Base-by-base conservation (phyloP, 805 yeast species). In the Wickerhamiella sorbophila region DNA sequence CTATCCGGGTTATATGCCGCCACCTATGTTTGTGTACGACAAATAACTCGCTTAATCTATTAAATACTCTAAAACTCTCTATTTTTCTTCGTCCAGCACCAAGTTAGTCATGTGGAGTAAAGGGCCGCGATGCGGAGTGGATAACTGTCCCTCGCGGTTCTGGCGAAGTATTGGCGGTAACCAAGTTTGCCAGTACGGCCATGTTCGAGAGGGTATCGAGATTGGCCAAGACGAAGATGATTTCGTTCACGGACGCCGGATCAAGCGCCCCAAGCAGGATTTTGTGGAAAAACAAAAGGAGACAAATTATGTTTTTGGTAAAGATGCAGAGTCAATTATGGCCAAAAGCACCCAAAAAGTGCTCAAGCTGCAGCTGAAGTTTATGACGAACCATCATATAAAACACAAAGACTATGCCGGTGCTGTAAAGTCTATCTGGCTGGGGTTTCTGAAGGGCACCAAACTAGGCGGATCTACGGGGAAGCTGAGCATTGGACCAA, bases 111-210 rank as follows among this genome's bases (percentile, higher is more conserved):
- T 31, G 36, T 79, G 77, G 74, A 66, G 69, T 33, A 66, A 76
- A 50, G 97, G 98, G 1, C 79, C 82, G 4, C 61, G 79, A 4
- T 88, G 98, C 68, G 96, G 96, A 1, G 76, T 77, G 2, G 87
- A 81, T 48, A 88, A 88, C 64, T 88, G 98, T 61, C 74, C 81
- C 3, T 81, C 95, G 1, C 63, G 75, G 31, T 69, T 78, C 39
- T 88, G 84, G 74, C 69, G 79, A 39, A 59, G 73, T 24, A 63
- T 75, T 3, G 84, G 81, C 52, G 98, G 98, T 20, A 74, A 74
- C 39, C 70, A 77, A 43, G 78, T 87, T 9, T 88, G 98, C 57
- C 88, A 82, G 52, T 79, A 72, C 54, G 97, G 97, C 4, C 98
- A 88, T 61, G 86, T 87, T 17, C 72, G 74, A 59, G 88, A 78